A percentile compares a stretch with the other conserved stretches of the same genome.
Conservation (phyloP, 768 basidiomycete genomes). For the Boletus pseudopeckii region DNA sequence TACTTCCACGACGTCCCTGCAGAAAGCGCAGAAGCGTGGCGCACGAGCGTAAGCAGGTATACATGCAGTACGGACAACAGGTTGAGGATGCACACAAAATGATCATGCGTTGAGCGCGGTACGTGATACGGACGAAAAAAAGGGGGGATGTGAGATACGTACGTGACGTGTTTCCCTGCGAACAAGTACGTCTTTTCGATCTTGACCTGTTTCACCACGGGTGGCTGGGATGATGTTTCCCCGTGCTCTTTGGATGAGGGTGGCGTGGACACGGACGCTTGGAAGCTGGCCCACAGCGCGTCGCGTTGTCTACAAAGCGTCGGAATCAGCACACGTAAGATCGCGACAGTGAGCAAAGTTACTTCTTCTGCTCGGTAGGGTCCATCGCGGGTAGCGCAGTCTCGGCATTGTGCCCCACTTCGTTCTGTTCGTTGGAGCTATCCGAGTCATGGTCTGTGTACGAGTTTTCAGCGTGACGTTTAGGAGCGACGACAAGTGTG, state of each 20-base stretch:
- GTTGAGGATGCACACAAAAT: not conserved
- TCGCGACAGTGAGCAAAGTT: not conserved
- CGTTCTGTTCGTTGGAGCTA: conserved; percentile 36
- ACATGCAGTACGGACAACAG: no score
- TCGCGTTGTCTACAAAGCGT: conserved; percentile 48
- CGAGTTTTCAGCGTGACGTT: no score
- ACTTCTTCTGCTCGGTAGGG: conserved; percentile 45
- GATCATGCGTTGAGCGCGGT: not conserved
- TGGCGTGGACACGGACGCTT: conserved; percentile 50
- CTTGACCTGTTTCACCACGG: conserved; percentile 49
- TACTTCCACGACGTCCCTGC: conserved; percentile 72
- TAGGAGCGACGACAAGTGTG: no score
- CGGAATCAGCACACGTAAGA: not conserved
- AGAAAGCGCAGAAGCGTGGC: no score
- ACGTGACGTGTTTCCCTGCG: conserved; percentile 76
- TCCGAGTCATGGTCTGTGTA: conserved; percentile 31
- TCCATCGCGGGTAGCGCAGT: conserved; percentile 30
- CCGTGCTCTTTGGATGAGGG: not conserved
- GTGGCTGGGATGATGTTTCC: not conserved
- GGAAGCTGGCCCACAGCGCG: conserved; percentile 65
- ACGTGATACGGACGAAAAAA: not conserved
- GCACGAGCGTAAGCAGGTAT: not conserved
- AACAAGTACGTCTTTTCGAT: conserved; percentile 69
- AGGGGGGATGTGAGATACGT: conserved; percentile 26
- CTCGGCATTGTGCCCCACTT: conserved; percentile 33